Conservation (phyloP, 148 eudicot genomes). For the Oxyria digyna region DNA sequence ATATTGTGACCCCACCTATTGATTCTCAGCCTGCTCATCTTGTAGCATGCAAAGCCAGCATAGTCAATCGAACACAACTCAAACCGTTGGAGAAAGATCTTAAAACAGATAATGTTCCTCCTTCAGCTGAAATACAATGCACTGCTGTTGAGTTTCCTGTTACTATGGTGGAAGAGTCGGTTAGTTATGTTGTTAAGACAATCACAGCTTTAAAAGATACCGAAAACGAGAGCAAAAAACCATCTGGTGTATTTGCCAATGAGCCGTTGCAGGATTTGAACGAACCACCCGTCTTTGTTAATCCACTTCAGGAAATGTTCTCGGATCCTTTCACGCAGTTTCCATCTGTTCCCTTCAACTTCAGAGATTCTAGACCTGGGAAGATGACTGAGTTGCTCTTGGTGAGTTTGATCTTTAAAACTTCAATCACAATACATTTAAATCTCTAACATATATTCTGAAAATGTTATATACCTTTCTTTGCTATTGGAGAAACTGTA, state of each 20-base stretch:
- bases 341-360: conserved; percentile 17
- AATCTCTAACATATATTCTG: neutral
- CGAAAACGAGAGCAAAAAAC: neutral
- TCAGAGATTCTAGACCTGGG: conserved; percentile 43
- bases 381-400: conserved; percentile 75
- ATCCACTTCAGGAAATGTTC: conserved; percentile 43
- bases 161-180: conserved; percentile 5
- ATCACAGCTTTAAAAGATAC: conserved; percentile 16
- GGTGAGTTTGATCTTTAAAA: conserved; percentile 30
- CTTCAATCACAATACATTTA: neutral
- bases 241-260: conserved; percentile 12
- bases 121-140: neutral
- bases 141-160: conserved; percentile 11
- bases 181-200: conserved; percentile 14
- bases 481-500: neutral
- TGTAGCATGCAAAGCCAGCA: conserved; percentile 13
- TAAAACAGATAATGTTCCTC: conserved; percentile 22
- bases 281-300: conserved; percentile 39
- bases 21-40: conserved; percentile 35
- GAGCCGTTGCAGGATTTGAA: conserved; percentile 32
- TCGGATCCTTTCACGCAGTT: conserved; percentile 15
- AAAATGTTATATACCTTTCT: neutral
- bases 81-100: conserved; percentile 8
- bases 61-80: neutral
- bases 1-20: conserved; percentile 23